Percentiles rank a stretch among this genome's conserved stretches.
These are phyloP conservation scores for Alternaria viburni DNA, from an alignment of 2,329 filamentous ascomycete species.

Conservation along the genomic window DNA sequence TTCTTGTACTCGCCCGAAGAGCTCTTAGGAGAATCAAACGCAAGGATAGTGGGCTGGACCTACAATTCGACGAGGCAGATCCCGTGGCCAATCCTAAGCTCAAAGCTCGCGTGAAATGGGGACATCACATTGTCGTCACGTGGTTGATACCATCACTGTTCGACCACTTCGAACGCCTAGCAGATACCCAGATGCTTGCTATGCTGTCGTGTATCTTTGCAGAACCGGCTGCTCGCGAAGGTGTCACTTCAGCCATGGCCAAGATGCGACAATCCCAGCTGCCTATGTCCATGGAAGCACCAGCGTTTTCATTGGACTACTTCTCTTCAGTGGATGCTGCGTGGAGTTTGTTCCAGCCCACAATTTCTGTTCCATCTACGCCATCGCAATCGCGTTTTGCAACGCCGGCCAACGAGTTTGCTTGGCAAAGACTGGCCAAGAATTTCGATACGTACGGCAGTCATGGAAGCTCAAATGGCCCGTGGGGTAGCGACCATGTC, in stretches of 20 bases:
- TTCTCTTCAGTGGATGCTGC: conserved; percentile 53
- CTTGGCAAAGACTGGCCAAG: conserved; percentile 39
- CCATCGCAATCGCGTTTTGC: conserved; percentile 41
- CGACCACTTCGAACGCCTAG: conserved; percentile 64
- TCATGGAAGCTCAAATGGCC: conserved; percentile 58
- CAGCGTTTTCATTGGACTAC: conserved; percentile 56
- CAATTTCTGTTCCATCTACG: conserved; percentile 42
- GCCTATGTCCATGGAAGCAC: conserved; percentile 52
- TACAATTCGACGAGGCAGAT: conserved; percentile 54
- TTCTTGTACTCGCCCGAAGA: conserved; percentile 73
- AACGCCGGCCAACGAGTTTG: conserved; percentile 38
- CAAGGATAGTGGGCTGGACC: conserved; percentile 57
- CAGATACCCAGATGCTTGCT: conserved; percentile 71
- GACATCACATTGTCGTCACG: conserved; percentile 61
- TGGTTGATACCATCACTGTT: conserved; percentile 66
- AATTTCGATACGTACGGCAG: conserved; percentile 54
- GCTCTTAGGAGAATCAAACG: conserved; percentile 59
- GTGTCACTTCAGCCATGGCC: conserved; percentile 47
- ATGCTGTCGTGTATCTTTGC: conserved; percentile 67
- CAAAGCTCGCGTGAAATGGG: conserved; percentile 61
- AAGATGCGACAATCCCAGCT: conserved; percentile 44
- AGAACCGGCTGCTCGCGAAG: conserved; percentile 54
- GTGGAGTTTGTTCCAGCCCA: conserved; percentile 52
- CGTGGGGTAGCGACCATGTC: conserved; percentile 52
- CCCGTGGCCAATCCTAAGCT: conserved; percentile 47